Percentiles rank a stretch among this genome's conserved stretches.
phyloP scores from a whole-genome alignment of 495 filamentous ascomycete genomes.

The Pseudoneurospora amorphoporcata region DNA sequence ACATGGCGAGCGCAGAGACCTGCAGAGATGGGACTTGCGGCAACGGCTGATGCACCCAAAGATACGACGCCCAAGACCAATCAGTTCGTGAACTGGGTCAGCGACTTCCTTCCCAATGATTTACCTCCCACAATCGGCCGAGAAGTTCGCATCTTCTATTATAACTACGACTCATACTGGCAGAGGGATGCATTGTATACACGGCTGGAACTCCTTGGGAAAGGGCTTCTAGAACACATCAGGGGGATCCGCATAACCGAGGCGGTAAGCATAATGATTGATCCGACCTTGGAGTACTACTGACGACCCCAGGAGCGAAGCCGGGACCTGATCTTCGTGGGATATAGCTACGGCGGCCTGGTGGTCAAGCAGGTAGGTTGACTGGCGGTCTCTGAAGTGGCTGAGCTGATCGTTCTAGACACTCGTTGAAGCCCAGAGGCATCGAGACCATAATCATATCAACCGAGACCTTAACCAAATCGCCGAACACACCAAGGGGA shows the following conservation, averaged over 20 bases:
- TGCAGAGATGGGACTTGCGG: no score
- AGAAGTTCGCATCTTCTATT: constrained; percentile 10
- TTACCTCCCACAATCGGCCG: no score
- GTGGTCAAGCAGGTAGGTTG: constrained; percentile 12
- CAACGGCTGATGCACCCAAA: background rate
- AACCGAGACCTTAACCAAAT: no score
- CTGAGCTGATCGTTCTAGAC: constrained; percentile 5
- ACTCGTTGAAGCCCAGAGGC: constrained; percentile 7
- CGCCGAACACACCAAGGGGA: no score
- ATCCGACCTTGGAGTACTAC: background rate
- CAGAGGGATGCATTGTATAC: constrained; percentile 9
- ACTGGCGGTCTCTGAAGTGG: background rate
- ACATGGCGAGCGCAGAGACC: constrained; percentile 4
- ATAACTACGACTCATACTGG: constrained; percentile 16
- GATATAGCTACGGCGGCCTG: constrained; percentile 14
- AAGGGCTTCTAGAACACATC: constrained; percentile 3
- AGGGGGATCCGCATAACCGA: background rate
- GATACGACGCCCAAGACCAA: background rate
- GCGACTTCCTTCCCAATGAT: constrained; percentile 13
- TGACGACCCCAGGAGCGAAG: constrained; percentile 7
- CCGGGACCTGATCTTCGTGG: constrained; percentile 11
- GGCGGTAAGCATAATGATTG: background rate
- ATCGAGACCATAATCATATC: constrained; percentile 5
- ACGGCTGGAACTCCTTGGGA: constrained; percentile 8
- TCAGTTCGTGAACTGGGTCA: constrained; percentile 8